Evolutionary conservation across 768 basidiomycete genomes (phyloP), one percentile per base, ranked within the genome.

Genomic region (Peribolospora baueri): DNA sequence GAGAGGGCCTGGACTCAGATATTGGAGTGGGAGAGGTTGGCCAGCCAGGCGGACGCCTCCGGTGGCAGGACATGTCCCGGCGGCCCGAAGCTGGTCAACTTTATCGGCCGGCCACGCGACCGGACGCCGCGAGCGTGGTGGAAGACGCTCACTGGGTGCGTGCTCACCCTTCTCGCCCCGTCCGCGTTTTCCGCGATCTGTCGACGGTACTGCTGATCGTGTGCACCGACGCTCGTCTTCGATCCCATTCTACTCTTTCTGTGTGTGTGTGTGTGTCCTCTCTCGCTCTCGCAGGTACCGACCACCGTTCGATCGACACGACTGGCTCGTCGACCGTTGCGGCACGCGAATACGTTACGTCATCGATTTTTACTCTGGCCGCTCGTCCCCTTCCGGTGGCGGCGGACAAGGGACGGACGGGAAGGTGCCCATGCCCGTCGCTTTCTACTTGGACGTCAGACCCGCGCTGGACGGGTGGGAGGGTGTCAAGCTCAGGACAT

Each of bases 281-380:
- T 25, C 25, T 46, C 54, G 46, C 48, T 54, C 10, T 40, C 47
- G 5, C 61, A 98, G 91, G 8, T 98, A 93, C 67, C 74, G 84
- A 38, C 74, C 84, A 36, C 93, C 93, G 0, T 98, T 98, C 68
- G 93, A 98, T 66, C 73, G 86, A 54, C 93, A 98, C 61, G 91
- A 97, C 67, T 98, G 93, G 93, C 67, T 85, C 51, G 79, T 98
- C 51, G 87, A 93, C 67, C 79, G 91, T 42, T 93, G 90, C 65
- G 91, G 88, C 5, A 77, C 76, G 7, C 78, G 77, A 56, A 73
- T 87, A 65, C 80, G 91, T 52, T 98, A 98, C 70, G 78, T 98
- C 57, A 93, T 98, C 63, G 93, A 98, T 69, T 98, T 97, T 68
- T 98, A 98, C 70, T 82, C 84, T 3, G 91, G 91, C 13, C 77